Conservation (phyloP, 2,329 filamentous ascomycete species). For the Volutella citrinella region DNA sequence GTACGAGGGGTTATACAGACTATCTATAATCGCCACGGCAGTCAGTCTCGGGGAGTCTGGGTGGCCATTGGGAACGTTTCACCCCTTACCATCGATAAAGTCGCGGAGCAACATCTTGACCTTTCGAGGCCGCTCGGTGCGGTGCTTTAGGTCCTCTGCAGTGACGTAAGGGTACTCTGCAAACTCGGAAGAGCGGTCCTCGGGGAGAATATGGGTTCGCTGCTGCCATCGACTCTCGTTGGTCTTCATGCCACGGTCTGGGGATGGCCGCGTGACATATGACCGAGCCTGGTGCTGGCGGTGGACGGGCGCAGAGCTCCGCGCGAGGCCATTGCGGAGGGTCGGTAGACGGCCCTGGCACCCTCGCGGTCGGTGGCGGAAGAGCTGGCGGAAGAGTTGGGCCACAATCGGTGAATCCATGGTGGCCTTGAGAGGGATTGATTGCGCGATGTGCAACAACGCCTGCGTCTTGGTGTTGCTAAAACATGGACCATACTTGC, state of each 20-base stretch:
- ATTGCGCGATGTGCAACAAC: too few species aligned
- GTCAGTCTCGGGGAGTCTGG: too few species aligned
- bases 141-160: slow-evolving; percentile 68
- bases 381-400: slow-evolving; percentile 81
- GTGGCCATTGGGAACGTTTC: too few species aligned
- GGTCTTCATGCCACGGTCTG: slow-evolving; percentile 40
- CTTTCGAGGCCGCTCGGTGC: slow-evolving; percentile 73
- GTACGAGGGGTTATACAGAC: slow-evolving; percentile 89
- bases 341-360: slow-evolving; percentile 27
- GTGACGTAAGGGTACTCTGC: slow-evolving; percentile 81
- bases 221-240: slow-evolving; percentile 83
- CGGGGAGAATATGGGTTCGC: slow-evolving; percentile 68
- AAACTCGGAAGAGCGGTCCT: slow-evolving; percentile 78
- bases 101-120: slow-evolving; percentile 98
- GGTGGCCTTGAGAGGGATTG: slow-evolving; percentile 11
- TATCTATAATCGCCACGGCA: slow-evolving; percentile 67
- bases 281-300: slow-evolving; percentile 20
- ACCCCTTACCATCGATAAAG: slow-evolving; percentile 90
- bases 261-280: slow-evolving; percentile 29
- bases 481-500: too few species aligned
- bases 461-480: too few species aligned
- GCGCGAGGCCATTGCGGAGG: slow-evolving; percentile 22
- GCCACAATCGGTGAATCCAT: slow-evolving; percentile 83
- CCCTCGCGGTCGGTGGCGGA: slow-evolving; percentile 55
- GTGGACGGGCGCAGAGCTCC: slow-evolving; percentile 3